These are phyloP conservation scores for Tetraselmis chui DNA, from an alignment of 139 green algal genomes.

Conservation along the genomic window DNA sequence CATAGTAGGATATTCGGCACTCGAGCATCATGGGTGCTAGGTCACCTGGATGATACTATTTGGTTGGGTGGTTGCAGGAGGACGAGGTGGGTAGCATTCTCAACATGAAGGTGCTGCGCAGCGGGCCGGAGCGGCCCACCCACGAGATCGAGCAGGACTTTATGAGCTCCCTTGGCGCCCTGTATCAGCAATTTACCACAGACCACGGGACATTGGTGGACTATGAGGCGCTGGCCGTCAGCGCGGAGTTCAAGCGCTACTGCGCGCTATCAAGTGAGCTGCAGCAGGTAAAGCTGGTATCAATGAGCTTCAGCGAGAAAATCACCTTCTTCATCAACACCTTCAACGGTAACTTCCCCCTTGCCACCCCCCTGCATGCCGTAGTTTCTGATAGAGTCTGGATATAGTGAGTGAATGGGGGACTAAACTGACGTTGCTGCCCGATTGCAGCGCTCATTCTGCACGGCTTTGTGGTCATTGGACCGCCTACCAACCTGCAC, in stretches of 20 bases:
- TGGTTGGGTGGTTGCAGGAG: constrained; percentile 5
- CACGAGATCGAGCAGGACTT: constrained; percentile 10
- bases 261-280: constrained; percentile 10
- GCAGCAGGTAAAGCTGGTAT: constrained; percentile 12
- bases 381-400: too few relatives aligned
- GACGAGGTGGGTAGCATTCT: constrained; percentile 25
- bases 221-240: constrained; percentile 24
- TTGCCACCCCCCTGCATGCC: too few relatives aligned
- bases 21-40: too few relatives aligned
- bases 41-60: too few relatives aligned
- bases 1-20: too few relatives aligned
- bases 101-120: constrained; percentile 21
- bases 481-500: constrained; percentile 19
- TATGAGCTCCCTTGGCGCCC: constrained; percentile 2
- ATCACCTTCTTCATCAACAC: constrained; percentile 41
- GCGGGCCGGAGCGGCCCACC: not conserved
- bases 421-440: too few relatives aligned
- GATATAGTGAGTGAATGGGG: too few relatives aligned
- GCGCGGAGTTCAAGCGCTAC: constrained; percentile 21
- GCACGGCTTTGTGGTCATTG: constrained; percentile 27
- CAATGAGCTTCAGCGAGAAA: constrained; percentile 18
- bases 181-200: constrained; percentile 13
- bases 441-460: constrained; percentile 19
- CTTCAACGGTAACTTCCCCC: constrained; percentile 20
- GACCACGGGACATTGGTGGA: constrained; percentile 18